Evolutionary conservation across 2,329 filamentous ascomycete species (phyloP).

Genomic region (Fusarium nurragi): DNA sequence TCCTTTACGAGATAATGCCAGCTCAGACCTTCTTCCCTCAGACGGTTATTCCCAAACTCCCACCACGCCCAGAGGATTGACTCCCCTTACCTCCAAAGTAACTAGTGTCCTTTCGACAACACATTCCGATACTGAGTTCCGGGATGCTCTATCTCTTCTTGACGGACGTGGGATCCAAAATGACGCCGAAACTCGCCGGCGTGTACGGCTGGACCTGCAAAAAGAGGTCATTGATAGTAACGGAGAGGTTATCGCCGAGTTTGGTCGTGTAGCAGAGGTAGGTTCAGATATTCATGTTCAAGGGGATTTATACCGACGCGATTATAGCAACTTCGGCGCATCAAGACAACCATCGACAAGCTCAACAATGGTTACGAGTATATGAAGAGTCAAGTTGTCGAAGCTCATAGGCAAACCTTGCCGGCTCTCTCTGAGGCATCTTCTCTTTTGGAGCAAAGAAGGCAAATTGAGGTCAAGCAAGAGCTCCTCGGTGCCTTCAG

Average conservation of each 20-base stretch:
- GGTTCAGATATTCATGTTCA: constrained; percentile 41
- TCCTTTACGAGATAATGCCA: constrained; percentile 40
- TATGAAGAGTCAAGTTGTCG: constrained; percentile 79
- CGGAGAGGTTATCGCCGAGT: constrained; percentile 86
- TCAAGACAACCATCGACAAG: constrained; percentile 79
- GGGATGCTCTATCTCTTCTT: constrained; percentile 81
- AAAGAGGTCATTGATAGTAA: constrained; percentile 94
- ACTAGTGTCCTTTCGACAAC: constrained; percentile 88
- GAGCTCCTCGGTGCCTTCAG: constrained; percentile 80
- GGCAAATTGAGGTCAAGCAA: constrained; percentile 81
- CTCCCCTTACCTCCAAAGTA: constrained; percentile 82
- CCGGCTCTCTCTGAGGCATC: constrained; percentile 82
- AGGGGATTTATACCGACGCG: constrained; percentile 43
- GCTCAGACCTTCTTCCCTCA: constrained; percentile 72
- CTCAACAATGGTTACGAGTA: constrained; percentile 82
- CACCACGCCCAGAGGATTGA: constrained; percentile 55
- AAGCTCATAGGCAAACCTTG: constrained; percentile 78
- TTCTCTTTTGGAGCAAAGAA: constrained; percentile 75
- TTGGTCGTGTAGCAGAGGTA: constrained; percentile 89
- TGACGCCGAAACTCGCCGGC: constrained; percentile 79
- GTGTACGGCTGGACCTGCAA: constrained; percentile 83
- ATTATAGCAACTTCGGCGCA: constrained; percentile 81
- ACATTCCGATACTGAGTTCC: constrained; percentile 91
- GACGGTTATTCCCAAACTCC: constrained; percentile 88
- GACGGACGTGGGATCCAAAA: constrained; percentile 78